Conservation (phyloP, 306 rosid genomes). For the Hippophae gyantsensis region DNA sequence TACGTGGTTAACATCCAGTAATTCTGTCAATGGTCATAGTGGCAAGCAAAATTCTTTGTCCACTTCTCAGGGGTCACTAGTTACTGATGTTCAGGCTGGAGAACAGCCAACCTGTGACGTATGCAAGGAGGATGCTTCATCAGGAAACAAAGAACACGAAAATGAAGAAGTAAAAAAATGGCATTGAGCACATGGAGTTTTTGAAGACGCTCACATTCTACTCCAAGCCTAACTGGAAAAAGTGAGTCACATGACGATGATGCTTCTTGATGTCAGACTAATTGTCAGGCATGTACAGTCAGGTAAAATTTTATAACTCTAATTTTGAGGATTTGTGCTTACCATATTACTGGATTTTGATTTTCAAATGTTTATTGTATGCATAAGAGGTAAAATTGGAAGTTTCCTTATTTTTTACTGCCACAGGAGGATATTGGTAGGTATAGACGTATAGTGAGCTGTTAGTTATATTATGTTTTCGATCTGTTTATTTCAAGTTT, state of each 20-base stretch:
- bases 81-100: slow-evolving; percentile 27
- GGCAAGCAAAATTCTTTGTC: slow-evolving; percentile 44
- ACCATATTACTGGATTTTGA: slow-evolving; percentile 32
- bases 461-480: slow-evolving; percentile 18
- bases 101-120: slow-evolving; percentile 20
- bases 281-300: slow-evolving; percentile 66
- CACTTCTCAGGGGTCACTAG: slow-evolving; percentile 30
- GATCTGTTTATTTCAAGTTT: slow-evolving; percentile 29
- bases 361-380: slow-evolving; percentile 33
- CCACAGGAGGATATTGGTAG: slow-evolving; percentile 41
- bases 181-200: slow-evolving; percentile 32
- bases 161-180: slow-evolving; percentile 20
- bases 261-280: slow-evolving; percentile 40
- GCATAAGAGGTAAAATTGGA: slow-evolving; percentile 47
- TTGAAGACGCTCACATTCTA: slow-evolving; percentile 30
- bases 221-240: slow-evolving; percentile 29
- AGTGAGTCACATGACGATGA: slow-evolving; percentile 36
- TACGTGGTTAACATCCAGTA: slow-evolving; percentile 45
- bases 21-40: slow-evolving; percentile 28
- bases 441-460: slow-evolving; percentile 39
- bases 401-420: slow-evolving; percentile 46
- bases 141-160: slow-evolving; percentile 33
- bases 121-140: slow-evolving; percentile 27
- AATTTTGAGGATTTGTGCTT: slow-evolving; percentile 41
- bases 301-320: slow-evolving; percentile 50